Evolutionary conservation across 306 rosid species (phyloP), one percentile per base, ranked within the genome.

Genomic region (Fagus sylvatica): DNA sequence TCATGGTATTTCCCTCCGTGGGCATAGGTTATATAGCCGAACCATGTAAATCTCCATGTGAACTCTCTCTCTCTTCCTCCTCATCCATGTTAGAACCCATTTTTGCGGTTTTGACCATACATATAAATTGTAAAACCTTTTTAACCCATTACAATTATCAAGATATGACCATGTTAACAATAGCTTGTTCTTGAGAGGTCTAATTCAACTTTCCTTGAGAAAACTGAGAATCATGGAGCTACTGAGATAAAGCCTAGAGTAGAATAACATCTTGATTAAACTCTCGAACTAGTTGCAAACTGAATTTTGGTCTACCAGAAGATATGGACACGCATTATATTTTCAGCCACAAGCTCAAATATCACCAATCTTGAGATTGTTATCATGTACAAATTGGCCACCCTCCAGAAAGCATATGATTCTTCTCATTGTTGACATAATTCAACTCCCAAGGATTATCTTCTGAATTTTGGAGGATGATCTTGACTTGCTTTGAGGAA

Each of bases 261-360:
- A 32, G 16, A 59, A 9, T 10, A 59, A 28, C 36, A 10, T 22
- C 65, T 57, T 57, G 32, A 61, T 56, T 49, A 57, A 42, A 41
- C 42, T 74, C 34, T 28, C 3, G 28, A 10, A 59, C 16, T 16
- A 51, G 40, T 13, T 74, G 36, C 32, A 53, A 41, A 30, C 69
- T 42, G 17, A 33, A 39, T 41, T 30, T 1, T 34, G 8, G 13
- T 13, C 30, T 2, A 10, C 57, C 33, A 22, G 65, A 72, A 53
- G 15, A 74, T 30, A 39, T 74, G 77, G 77, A 59, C 56, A n/a
- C n/a, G 17, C 12, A 73, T 73, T 55, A 57, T 15, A 37, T 59
- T 39, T 28, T 62, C 15, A 42, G 69, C 77, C n/a, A 42, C 49
- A 3, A 74, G 77, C 64, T 74, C 70, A 74, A 41, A 74, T 74